phyloP scores from a whole-genome alignment of 805 yeast genomes.

The Starmerella floricola region DNA sequence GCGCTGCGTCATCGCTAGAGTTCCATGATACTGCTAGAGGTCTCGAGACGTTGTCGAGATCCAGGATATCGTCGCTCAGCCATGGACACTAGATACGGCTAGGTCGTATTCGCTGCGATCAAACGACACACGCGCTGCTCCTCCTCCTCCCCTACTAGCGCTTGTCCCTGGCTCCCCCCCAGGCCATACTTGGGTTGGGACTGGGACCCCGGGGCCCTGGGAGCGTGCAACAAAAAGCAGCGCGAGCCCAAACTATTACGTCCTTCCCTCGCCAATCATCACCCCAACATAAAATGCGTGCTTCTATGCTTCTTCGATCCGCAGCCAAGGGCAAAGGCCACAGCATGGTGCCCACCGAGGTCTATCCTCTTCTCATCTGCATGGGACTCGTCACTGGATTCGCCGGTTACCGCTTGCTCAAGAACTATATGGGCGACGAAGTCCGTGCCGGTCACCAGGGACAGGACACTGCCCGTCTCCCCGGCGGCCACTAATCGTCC shows the following conservation, averaged over 20 bases:
- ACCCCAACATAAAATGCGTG: constrained; percentile 19
- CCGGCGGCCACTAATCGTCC: constrained; percentile 5
- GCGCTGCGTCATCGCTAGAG: too few relatives aligned
- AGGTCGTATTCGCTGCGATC: constrained; percentile 1
- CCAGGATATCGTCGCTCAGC: too few relatives aligned
- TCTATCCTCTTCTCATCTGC: constrained; percentile 21
- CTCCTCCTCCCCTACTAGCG: too few relatives aligned
- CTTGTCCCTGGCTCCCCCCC: too few relatives aligned
- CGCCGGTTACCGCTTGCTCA: constrained; percentile 20
- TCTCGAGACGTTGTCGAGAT: too few relatives aligned
- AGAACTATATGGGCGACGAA: constrained; percentile 19
- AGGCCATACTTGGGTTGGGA: too few relatives aligned
- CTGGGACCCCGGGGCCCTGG: not conserved
- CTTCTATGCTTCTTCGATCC: constrained; percentile 21
- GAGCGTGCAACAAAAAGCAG: not conserved
- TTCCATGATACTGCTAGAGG: too few relatives aligned
- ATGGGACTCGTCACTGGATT: constrained; percentile 17
- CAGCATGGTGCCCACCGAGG: constrained; percentile 20
- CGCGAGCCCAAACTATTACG: not conserved
- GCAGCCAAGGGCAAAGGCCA: constrained; percentile 15
- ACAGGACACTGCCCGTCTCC: constrained; percentile 20
- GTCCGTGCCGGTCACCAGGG: constrained; percentile 24
- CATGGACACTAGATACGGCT: not conserved
- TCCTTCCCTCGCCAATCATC: constrained; percentile 5
- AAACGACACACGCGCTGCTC: not conserved